Percentiles rank a stretch among this genome's conserved stretches.
Conservation (phyloP, 202 grass and related monocot genomes). For the Schoenoplectus triqueter region DNA sequence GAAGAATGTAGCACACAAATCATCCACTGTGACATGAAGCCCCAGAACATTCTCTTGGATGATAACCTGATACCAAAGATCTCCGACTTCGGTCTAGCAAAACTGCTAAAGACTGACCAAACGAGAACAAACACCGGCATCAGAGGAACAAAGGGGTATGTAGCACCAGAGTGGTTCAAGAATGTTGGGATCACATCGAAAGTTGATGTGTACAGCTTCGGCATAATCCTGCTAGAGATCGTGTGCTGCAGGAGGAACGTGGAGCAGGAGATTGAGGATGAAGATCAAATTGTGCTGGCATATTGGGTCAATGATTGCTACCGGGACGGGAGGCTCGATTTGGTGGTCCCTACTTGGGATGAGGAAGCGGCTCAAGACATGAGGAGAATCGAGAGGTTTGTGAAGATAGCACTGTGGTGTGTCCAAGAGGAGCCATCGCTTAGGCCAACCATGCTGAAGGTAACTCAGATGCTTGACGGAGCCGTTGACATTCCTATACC, state of each 20-base stretch:
- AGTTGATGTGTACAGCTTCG: constrained; percentile 57
- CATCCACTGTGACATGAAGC: constrained; percentile 56
- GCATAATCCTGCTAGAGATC: constrained; percentile 53
- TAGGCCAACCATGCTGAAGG: constrained; percentile 50
- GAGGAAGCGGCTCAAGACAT: constrained; percentile 50
- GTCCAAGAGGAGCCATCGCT: constrained; percentile 46
- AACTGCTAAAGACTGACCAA: constrained; percentile 49
- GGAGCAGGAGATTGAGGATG: constrained; percentile 38
- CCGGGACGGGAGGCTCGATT: constrained; percentile 28
- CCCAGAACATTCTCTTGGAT: constrained; percentile 51
- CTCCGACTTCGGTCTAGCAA: constrained; percentile 38
- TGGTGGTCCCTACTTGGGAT: constrained; percentile 41
- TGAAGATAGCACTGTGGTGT: constrained; percentile 46
- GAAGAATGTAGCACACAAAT: constrained; percentile 48
- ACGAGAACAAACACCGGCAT: constrained; percentile 20
- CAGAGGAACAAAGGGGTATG: constrained; percentile 35
- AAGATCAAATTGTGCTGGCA: constrained; percentile 37
- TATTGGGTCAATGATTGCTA: constrained; percentile 44
- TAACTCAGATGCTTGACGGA: constrained; percentile 51
- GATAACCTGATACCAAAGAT: constrained; percentile 40
- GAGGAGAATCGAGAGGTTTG: constrained; percentile 38
- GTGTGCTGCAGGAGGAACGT: constrained; percentile 44
- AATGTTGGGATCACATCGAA: constrained; percentile 47
- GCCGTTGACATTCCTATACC: constrained; percentile 49
- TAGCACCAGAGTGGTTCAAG: constrained; percentile 51